Conservation (phyloP, 148 eudicot genomes). For the Rhododendron vialii region DNA sequence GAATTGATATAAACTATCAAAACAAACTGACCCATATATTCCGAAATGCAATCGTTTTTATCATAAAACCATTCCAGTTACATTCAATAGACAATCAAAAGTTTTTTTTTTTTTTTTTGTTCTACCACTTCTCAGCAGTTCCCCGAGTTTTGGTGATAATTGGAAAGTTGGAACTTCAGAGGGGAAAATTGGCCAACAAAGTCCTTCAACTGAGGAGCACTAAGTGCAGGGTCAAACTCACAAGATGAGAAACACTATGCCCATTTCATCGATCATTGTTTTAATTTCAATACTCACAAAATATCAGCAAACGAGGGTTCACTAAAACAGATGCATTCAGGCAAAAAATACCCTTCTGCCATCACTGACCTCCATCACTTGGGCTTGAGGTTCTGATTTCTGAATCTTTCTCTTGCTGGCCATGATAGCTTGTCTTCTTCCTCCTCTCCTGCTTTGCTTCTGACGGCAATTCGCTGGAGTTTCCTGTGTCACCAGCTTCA, state of each 20-base stretch:
- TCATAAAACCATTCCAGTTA: background rate
- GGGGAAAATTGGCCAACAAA: background rate
- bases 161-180: conserved; percentile 1
- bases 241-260: background rate
- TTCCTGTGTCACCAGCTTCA: conserved; percentile 28
- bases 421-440: conserved; percentile 17
- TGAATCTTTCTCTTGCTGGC: conserved; percentile 23
- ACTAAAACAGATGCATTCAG: background rate
- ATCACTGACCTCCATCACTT: conserved; percentile 42
- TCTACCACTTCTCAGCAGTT: background rate
- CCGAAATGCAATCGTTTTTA: background rate
- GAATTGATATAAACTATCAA: background rate
- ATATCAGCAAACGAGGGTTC: background rate
- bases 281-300: background rate
- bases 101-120: background rate
- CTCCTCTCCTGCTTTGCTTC: conserved; percentile 27
- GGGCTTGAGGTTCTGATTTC: conserved; percentile 26
- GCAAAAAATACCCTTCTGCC: background rate
- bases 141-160: background rate
- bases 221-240: background rate
- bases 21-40: background rate
- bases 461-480: conserved; percentile 29
- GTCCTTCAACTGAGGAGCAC: background rate
- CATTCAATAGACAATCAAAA: background rate
- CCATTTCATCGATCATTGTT: background rate